phyloP scores from a whole-genome alignment of 192 early-diverging fungal genomes.

The Umbelopsis vinacea region DNA sequence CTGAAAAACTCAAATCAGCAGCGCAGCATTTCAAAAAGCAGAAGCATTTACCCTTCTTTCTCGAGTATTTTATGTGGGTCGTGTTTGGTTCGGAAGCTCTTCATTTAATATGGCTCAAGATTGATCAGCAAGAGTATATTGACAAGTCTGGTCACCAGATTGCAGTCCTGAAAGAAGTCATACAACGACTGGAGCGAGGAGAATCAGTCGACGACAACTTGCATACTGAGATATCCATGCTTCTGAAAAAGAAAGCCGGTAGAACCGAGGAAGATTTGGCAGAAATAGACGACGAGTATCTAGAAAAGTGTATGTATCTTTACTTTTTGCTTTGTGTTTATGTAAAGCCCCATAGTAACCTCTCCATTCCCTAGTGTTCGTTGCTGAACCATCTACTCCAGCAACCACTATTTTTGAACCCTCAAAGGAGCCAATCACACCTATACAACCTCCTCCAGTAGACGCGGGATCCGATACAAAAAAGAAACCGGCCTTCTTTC shows the following conservation, averaged over 20 bases:
- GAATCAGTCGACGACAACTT: conserved; percentile 22
- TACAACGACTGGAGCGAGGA: conserved; percentile 35
- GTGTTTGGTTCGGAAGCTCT: conserved; percentile 46
- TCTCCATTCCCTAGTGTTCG: not conserved
- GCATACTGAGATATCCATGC: conserved; percentile 30
- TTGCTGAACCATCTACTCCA: not conserved
- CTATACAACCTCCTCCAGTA: not conserved
- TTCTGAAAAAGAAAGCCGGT: conserved; percentile 23
- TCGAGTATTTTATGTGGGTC: conserved; percentile 46
- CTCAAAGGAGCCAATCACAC: not conserved
- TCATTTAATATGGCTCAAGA: conserved; percentile 46
- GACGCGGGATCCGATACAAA: not conserved
- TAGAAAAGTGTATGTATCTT: conserved; percentile 39
- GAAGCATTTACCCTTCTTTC: conserved; percentile 38
- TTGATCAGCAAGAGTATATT: conserved; percentile 39
- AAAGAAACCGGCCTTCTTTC: conserved; percentile 12
- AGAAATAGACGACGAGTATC: conserved; percentile 40
- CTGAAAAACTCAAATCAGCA: conserved; percentile 13
- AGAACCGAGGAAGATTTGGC: not conserved
- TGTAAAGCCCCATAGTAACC: not conserved
- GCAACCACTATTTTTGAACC: not conserved
- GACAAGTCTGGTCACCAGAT: conserved; percentile 33
- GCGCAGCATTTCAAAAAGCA: conserved; percentile 43
- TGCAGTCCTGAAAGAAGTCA: conserved; percentile 29
- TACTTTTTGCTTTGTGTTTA: not conserved